A percentile compares a stretch with the other conserved stretches of the same genome.
Conservation (phyloP, 305 asterid genomes). For the Petunia hybrid region DNA sequence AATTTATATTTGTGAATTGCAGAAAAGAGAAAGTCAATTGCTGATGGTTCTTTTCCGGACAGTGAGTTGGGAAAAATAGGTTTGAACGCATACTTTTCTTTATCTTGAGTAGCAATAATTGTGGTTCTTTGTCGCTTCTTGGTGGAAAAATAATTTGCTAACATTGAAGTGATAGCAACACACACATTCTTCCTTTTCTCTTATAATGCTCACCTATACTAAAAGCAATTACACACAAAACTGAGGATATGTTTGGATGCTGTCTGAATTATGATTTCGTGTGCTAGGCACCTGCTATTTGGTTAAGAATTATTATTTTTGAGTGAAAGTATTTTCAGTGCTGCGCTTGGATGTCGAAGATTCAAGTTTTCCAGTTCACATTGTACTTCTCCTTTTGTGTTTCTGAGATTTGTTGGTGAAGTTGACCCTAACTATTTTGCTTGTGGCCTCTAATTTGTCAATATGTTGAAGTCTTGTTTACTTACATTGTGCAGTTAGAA, state of each 20-base stretch:
- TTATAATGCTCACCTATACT: not conserved
- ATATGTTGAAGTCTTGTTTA: not conserved
- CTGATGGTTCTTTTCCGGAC: constrained; percentile 46
- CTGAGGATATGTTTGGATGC: constrained; percentile 2
- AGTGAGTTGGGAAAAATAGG: constrained; percentile 50
- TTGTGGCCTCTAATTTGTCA: constrained; percentile 16
- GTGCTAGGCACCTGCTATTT: constrained; percentile 15
- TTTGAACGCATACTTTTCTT: constrained; percentile 38
- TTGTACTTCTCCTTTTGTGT: constrained; percentile 21
- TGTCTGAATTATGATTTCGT: constrained; percentile 6
- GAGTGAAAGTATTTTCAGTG: not conserved
- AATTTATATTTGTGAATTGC: constrained; percentile 45
- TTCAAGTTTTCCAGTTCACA: constrained; percentile 8
- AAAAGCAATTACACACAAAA: not conserved
- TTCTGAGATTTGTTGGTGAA: constrained; percentile 14
- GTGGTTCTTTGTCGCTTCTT: constrained; percentile 21
- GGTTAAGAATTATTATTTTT: constrained; percentile 24
- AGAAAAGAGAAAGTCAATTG: constrained; percentile 57
- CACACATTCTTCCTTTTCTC: not conserved
- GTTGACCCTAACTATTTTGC: not conserved
- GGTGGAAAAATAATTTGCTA: constrained; percentile 1
- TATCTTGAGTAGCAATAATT: constrained; percentile 28
- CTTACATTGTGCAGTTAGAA: constrained; percentile 1
- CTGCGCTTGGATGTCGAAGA: not conserved
- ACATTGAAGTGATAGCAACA: not conserved